Percentiles rank a stretch among this genome's conserved stretches.
Evolutionary conservation across 2,329 filamentous ascomycete species (phyloP).

Genomic region (Kalmusia sp.): DNA sequence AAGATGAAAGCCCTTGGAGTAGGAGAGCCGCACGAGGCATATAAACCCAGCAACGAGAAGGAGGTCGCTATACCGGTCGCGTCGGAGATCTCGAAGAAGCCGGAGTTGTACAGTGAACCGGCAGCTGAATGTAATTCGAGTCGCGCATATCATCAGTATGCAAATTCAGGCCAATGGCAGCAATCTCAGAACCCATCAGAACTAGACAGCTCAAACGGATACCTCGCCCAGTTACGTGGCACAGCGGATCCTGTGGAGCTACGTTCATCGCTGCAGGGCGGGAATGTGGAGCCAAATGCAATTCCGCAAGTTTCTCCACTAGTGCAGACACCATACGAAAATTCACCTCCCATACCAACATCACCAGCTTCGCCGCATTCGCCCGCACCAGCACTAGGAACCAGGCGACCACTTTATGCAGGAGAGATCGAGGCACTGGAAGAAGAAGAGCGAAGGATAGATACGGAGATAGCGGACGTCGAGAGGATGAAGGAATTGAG

Average conservation of each 20-base stretch:
- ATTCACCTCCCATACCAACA: neutral
- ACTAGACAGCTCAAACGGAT: neutral
- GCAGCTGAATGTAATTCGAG: neutral
- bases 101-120: neutral
- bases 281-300: neutral
- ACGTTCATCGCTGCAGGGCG: neutral
- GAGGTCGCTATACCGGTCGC: neutral
- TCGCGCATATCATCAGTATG: too few species aligned
- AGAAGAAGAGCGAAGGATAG: slow-evolving; percentile 7
- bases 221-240: neutral
- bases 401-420: neutral
- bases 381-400: neutral
- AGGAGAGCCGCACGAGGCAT: neutral
- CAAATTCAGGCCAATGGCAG: too few species aligned
- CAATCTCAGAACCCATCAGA: too few species aligned
- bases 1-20: neutral
- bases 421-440: slow-evolving; percentile 3
- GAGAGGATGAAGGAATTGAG: slow-evolving; percentile 7
- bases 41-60: neutral
- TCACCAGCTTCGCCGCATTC: neutral
- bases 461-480: slow-evolving; percentile 5
- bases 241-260: neutral
- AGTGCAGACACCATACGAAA: too few species aligned
- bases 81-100: slow-evolving; percentile 1
- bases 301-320: too few species aligned